These are phyloP conservation scores for Boletus pseudopeckii DNA, from an alignment of 768 basidiomycete species.

Conservation along the genomic window DNA sequence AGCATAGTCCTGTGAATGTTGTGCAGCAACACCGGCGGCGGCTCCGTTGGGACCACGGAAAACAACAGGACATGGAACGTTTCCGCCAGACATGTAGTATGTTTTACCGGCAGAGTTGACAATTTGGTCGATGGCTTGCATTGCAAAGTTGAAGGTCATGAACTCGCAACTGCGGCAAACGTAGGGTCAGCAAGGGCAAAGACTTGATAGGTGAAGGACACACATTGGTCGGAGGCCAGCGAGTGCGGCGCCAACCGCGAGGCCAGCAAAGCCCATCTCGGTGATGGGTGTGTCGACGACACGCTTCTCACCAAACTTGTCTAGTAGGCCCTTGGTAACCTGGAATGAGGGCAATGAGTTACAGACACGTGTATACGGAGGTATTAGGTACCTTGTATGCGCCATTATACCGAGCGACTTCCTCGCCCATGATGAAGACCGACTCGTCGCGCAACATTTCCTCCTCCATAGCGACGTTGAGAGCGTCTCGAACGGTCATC, in stretches of 20 bases:
- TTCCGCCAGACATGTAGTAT: constrained; percentile 99
- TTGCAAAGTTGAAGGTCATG: constrained; percentile 99
- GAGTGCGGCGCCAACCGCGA: constrained; percentile 92
- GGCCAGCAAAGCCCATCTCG: constrained; percentile 97
- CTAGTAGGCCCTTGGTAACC: constrained; percentile 97
- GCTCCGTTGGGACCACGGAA: constrained; percentile 99
- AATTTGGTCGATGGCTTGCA: constrained; percentile 99
- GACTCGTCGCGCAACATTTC: constrained; percentile 96
- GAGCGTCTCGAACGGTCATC: constrained; percentile 99
- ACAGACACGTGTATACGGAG: neutral
- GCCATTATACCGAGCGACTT: constrained; percentile 97
- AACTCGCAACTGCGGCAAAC: constrained; percentile 79
- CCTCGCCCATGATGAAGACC: constrained; percentile 95
- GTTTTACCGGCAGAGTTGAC: constrained; percentile 99
- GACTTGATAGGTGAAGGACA: constrained; percentile 20
- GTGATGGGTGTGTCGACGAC: constrained; percentile 97
- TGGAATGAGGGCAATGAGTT: constrained; percentile 31
- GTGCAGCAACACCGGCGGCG: constrained; percentile 92
- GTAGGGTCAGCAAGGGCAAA: constrained; percentile 7
- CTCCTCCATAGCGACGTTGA: constrained; percentile 98
- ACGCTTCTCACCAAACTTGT: constrained; percentile 98
- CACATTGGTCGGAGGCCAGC: constrained; percentile 93
- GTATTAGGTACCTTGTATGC: constrained; percentile 82
- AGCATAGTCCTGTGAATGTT: constrained; percentile 97
- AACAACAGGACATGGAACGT: constrained; percentile 96